Conservation (phyloP, 2,329 filamentous ascomycete species). For the Colletotrichum simmondsii region DNA sequence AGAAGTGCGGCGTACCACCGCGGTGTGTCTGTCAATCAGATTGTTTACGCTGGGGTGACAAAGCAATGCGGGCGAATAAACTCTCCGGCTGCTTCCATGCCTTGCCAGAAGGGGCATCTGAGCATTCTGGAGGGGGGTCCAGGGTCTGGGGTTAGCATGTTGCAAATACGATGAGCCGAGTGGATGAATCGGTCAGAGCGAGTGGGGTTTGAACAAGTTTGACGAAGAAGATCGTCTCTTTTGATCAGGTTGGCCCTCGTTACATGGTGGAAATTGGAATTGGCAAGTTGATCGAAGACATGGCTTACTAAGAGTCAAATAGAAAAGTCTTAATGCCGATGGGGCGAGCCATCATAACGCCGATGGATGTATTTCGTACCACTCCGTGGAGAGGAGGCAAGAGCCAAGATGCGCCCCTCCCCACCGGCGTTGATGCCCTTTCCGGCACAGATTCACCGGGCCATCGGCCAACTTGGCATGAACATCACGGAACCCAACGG, state of each 20-base stretch:
- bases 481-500: neutral
- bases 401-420: neutral
- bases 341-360: constrained; percentile 18
- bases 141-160: constrained; percentile 18
- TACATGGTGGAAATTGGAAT: neutral
- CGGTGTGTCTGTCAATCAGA: too few species aligned
- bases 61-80: constrained; percentile 28
- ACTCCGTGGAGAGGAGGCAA: neutral
- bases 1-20: neutral
- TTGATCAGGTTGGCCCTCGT: neutral
- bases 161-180: constrained; percentile 3
- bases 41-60: constrained; percentile 10
- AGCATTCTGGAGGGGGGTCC: neutral
- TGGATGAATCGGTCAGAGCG: constrained; percentile 19
- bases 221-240: neutral
- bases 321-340: constrained; percentile 18
- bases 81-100: constrained; percentile 30
- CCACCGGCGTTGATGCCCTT: constrained; percentile 18
- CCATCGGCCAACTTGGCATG: neutral
- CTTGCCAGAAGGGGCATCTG: constrained; percentile 17
- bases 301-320: neutral
- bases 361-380: constrained; percentile 8
- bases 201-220: constrained; percentile 6
- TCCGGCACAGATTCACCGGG: neutral
- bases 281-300: neutral